Base-by-base conservation (phyloP, 2,329 filamentous ascomycete species). In the Claviceps sp. region DNA sequence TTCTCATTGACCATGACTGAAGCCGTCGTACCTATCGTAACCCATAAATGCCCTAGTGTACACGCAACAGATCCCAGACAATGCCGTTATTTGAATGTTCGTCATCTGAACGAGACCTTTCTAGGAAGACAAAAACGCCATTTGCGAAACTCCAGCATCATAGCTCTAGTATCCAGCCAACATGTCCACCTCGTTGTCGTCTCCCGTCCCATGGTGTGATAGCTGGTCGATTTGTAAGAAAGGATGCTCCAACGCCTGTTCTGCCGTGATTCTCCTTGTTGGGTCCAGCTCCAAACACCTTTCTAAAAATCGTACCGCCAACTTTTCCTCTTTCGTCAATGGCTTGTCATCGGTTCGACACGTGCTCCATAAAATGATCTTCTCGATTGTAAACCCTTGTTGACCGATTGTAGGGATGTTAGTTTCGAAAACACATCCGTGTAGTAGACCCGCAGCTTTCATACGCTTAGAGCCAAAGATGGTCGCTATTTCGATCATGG, bases 331-430 rank as follows among this genome's bases (percentile, higher is more conserved):
- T 0, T 73, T 68, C 0, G 73, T 77, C 41, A 93, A 66, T 1
- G 72, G 70, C 51, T 73, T 73, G 5, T 72, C 70, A 22, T 81
- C 77, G 52, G 80, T 82, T 22, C 89, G 81, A 54, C 86, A 87
- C 26, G 89, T 95, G 62, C 89, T 93, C 93, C 93, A 98, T 48
- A 95, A 75, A 56, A 98, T 84, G 59, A 98, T 93, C 70, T 95
- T 93, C 68, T 95, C 89, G 60, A 95, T 82, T 5, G 80, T 83
- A 65, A 95, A 95, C 0, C 93, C 93, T 44, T 82, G 79, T 58
- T 86, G 82, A 44, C 87, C 88, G 59, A 98, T 85, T 1, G 88
- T 96, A 1, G 91, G 91, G 53, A 98, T 89, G 54, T 81, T 95
- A 0, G 88, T 93, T 67, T 98, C 89, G 57, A 97, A 89, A 53